Base-by-base conservation (phyloP, 2,329 filamentous ascomycete species). In the Cercospora citrullina region DNA sequence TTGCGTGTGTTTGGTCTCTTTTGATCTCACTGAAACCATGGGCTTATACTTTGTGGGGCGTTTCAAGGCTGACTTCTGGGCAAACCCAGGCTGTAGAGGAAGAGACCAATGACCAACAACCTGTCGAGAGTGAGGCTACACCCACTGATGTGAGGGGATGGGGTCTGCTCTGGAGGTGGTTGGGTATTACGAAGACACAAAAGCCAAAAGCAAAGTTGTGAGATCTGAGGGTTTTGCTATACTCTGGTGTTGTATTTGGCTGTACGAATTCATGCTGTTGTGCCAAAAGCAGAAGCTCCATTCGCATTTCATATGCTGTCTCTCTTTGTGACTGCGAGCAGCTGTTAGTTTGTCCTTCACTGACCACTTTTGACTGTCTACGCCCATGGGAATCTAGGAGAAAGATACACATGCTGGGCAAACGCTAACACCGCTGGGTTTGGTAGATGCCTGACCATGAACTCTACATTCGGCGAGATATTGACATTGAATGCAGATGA, bases 1-100 rank as follows among this genome's bases (percentile, higher is more conserved):
- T 14, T 28, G 61, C 45, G 36, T 65, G 58, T 45, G 58, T 61
- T 14, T 33, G 31, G 9, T 12, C 10, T 9, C 21, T 48, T 64
- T 33, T 57, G 53, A 9, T 21, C 14, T n/a, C 26, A 30, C n/a
- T 31, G n/a, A 21, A 59, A 33, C 30, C 62, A 28, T 53, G 58
- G 62, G 63, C 63, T 65, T 65, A 58, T 51, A 51, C 28, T 59
- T 21, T 9, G 10, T 9, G 10, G 55, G 28, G n/a, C 55, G 55
- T 58, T 36, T 36, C 55, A 68, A 68, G 63, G 63, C 66, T 68
- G 63, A 68, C 62, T 36, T 58, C 16, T 60, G 58, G 33, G 63
- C 66, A 68, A 65, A 68, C 63, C 63, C 66, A 68, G 66, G 66
- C 59, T 68, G 66, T 68, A 65, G 59, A 42, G 36, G 36, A 61